Evolutionary conservation across 2,329 filamentous ascomycete species (phyloP).

Genomic region (Pezicula neosporulosa): DNA sequence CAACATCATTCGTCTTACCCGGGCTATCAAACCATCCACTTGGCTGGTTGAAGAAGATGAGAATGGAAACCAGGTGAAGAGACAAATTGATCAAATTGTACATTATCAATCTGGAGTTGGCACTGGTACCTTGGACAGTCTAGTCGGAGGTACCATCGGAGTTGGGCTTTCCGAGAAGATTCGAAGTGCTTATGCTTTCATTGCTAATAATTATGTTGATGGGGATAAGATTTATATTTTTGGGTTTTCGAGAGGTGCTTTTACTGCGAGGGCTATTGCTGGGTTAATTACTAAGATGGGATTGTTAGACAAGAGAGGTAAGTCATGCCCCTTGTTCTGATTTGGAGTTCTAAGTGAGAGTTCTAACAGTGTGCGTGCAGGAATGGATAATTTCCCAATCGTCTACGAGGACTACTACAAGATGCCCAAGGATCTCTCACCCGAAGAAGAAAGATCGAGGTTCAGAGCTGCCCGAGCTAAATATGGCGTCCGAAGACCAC

Average conservation of each 20-base stretch:
- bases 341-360: too few species aligned
- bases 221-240: slow-evolving; percentile 31
- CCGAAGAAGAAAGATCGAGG: too few species aligned
- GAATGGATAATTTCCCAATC: slow-evolving; percentile 33
- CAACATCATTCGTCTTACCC: neutral
- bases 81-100: neutral
- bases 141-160: neutral
- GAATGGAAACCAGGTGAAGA: neutral
- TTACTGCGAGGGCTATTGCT: slow-evolving; percentile 30
- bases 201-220: slow-evolving; percentile 36
- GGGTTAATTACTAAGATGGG: slow-evolving; percentile 29
- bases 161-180: neutral
- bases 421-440: neutral
- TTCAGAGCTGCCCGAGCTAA: neutral
- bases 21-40: neutral
- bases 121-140: neutral
- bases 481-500: slow-evolving; percentile 15
- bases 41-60: neutral
- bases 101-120: slow-evolving; percentile 3
- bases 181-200: slow-evolving; percentile 32
- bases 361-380: slow-evolving; percentile 32
- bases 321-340: neutral
- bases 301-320: neutral
- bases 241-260: slow-evolving; percentile 34
- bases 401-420: neutral